Base-by-base conservation (phyloP, 2,329 filamentous ascomycete genomes). In the Arthrinium puccinioides region DNA sequence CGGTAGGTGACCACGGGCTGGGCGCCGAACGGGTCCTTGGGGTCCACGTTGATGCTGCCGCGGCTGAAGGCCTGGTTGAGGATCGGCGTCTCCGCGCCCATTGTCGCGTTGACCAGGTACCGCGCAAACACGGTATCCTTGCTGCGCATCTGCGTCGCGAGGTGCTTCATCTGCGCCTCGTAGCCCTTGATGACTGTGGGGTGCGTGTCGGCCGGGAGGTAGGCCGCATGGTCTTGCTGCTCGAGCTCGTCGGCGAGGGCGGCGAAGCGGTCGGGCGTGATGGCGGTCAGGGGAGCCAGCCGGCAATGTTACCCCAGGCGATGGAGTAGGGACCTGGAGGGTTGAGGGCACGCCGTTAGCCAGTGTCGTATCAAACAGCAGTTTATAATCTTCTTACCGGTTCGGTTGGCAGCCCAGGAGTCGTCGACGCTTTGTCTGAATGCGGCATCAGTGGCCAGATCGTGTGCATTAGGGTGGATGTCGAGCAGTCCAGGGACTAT, bases 1-100 rank as follows among this genome's bases (percentile, higher is more conserved):
- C 60, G 51, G 40, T 63, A 62, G 46, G 66, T 63, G 5, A 67
- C 56, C 1, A 60, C 35, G 1, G 62, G 62, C 34, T 59, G 53
- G 3, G 45, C 48, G 13, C 47, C 41, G 34, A 53, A 54, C 2
- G 66, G 59, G 40, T 66, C 52, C 39, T 61, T 32, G 41, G 66
- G 47, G 45, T 59, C 43, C 52, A 68, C 53, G 41, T 61, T 60
- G 32, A 65, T 52, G 13, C 48, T 57, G 20, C 61, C 62, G 5
- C 61, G 59, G 24, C 60, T 58, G 32, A 61, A 41, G 9, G 58
- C 54, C 35, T 63, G 53, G 24, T 62, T 46, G 45, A 59, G 32
- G 44, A 60, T 28, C 20, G 32, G 32, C 15, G 16, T 13, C 11
- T 21, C 14, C 15, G 32, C 32, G 32, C 32, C 32, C 6, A 13